Base-by-base conservation (phyloP, 2,329 filamentous ascomycete species). In the Aspergillus pseudoglaucus region DNA sequence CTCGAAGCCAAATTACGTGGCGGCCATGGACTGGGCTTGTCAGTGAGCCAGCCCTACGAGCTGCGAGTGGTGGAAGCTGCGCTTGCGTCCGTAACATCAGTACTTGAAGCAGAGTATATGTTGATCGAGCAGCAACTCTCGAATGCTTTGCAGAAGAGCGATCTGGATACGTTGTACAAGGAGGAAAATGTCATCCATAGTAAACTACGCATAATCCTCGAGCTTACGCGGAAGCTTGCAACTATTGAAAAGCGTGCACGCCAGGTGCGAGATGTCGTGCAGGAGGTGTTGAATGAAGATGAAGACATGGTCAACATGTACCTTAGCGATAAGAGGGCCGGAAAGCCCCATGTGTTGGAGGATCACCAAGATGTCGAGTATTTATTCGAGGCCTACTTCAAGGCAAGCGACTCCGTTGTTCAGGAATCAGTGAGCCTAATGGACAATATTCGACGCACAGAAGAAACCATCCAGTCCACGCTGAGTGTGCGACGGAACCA, bases 291-390 rank as follows among this genome's bases (percentile, higher is more conserved):
- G 6, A 60, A 60, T 44, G 61, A 64, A 4, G 66, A 69, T 38
- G 59, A 63, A 41, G 67, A 70, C 47, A 61, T 70, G 54, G 67
- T 64, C 3, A 57, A 52, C 14, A 66, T 69, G 64, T 65, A 68
- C 48, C 56, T 70, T 14, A 59, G 59, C 1, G 67, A 69, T 49
- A 59, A 56, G 9, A 46, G 44, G 18, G 53, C 55, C 0, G 67
- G 66, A 6, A 55, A 53, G 6, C 58, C 59, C 3, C 66, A 67
- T 51, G 47, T 44, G 0, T 47, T 55, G 6, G 49, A 57, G 3
- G 64, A 70, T 41, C 66, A 69, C 33, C 64, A 65, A 47, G 62
- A 65, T 42, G 66, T 66, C 25, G 67, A 70, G 54, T 69, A 69
- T 46, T 50, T 69, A 39, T 54, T 69, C 2, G 65, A 69, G 40